Percentiles rank a stretch among this genome's conserved stretches.
Conservation (phyloP, 768 basidiomycete species). For the Amanita brunnescens region DNA sequence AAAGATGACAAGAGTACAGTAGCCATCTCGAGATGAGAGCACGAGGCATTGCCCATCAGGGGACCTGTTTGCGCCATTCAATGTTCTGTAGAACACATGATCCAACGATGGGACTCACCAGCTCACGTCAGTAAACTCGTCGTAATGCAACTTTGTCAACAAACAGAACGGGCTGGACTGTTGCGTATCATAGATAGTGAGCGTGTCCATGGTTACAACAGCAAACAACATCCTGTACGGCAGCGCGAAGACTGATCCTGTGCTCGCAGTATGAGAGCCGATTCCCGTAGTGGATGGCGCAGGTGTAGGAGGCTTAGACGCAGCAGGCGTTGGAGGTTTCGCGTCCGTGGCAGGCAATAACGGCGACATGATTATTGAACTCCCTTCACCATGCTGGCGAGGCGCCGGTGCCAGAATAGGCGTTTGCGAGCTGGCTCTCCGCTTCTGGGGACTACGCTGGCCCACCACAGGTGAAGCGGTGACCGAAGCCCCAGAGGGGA, state of each 20-base stretch:
- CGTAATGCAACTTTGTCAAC: constrained; percentile 91
- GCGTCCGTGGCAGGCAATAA: constrained; percentile 39
- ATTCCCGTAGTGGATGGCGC: constrained; percentile 18
- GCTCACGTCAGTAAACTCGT: constrained; percentile 93
- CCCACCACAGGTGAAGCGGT: constrained; percentile 5
- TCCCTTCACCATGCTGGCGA: constrained; percentile 21
- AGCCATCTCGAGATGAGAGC: constrained; percentile 90
- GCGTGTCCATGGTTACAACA: constrained; percentile 92
- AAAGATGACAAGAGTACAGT: constrained; percentile 91
- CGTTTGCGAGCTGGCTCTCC: constrained; percentile 9
- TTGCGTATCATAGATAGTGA: constrained; percentile 95
- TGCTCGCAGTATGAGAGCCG: constrained; percentile 14
- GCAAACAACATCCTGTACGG: constrained; percentile 94
- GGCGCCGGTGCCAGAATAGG: constrained; percentile 42
- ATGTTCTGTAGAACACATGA: constrained; percentile 2
- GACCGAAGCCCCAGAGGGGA: constrained; percentile 4
- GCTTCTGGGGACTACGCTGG: constrained; percentile 21
- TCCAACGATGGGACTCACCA: constrained; percentile 54
- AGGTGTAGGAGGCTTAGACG: constrained; percentile 47
- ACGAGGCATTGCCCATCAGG: constrained; percentile 91
- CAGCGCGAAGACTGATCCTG: constrained; percentile 73
- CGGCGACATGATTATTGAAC: constrained; percentile 13
- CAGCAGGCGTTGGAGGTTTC: constrained; percentile 54
- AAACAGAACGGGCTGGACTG: constrained; percentile 88
- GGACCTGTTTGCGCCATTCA: constrained; percentile 50